Evolutionary conservation across 1,284 basidiomycete genomes (phyloP), one percentile per base, ranked within the genome.

Genomic region (Erythrobasidium hasegawianum): DNA sequence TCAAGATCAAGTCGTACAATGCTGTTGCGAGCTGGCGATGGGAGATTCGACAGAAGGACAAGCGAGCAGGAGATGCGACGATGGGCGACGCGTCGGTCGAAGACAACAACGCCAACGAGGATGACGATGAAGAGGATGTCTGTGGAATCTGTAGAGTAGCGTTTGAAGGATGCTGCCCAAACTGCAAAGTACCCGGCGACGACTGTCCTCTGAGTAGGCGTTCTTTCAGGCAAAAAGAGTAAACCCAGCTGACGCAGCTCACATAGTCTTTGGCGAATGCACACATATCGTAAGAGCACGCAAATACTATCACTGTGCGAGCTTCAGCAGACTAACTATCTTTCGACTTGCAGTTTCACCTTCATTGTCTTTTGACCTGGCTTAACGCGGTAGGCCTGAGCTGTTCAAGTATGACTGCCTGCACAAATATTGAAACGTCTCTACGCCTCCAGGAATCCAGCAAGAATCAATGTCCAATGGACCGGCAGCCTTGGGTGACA

Each of bases 171-270:
- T 93, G 90, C 72, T 96, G 93, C 79, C 91, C 93, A 3, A 84
- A 87, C 2, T 97, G 93, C 79, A 94, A 92, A 78, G 85, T 93
- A 73, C 93, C 93, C 0, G 93, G 93, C n/a, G 93, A 96, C 71
- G 91, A 94, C 73, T 96, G 93, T 80, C 93, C 93, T 1, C 80
- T 96, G 29, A 95, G 93, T 96, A 73, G 75, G 86, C 83, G 45
- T 26, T 41, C 43, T 54, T 57, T 14, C 61, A 27, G 8, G 13
- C 27, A 3, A 9, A 38, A 33, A 13, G 38, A 5, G 33, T 40
- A 38, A 50, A 9, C 38, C 10, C 33, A 22, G 26, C 65, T 71
- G 43, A 64, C 13, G 8, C n/a, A 45, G 26, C 64, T 52, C 11
- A 67, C 54, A 20, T 70, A 94, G 93, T 96, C 65, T 96, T 91